Evolutionary conservation across 345 rosid genomes (phyloP).

Genomic region (Bruguiera sexangula): DNA sequence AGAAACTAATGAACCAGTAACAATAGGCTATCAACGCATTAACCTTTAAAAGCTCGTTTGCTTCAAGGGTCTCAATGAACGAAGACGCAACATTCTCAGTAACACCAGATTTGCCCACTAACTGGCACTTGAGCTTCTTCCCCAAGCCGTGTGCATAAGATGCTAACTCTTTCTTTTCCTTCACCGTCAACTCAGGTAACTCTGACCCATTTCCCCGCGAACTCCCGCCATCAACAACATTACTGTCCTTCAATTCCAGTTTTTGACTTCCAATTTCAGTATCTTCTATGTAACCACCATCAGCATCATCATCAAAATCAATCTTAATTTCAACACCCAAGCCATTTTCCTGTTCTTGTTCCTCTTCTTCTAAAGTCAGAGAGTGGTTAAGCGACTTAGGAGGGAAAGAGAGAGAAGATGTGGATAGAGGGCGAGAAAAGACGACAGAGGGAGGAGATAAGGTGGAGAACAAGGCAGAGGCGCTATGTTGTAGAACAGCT

Average conservation of each 20-base stretch:
- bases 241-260: not conserved
- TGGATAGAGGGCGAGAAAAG: not conserved
- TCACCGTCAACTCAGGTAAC: conserved; percentile 45
- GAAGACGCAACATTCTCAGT: conserved; percentile 60
- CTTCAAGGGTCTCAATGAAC: conserved; percentile 70
- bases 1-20: not conserved
- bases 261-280: not conserved
- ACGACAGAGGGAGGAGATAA: not conserved
- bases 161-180: conserved; percentile 86
- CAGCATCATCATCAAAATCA: conserved; percentile 1
- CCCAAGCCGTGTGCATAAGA: conserved; percentile 75
- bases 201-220: conserved; percentile 2
- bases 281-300: conserved; percentile 4
- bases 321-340: not conserved
- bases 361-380: not conserved
- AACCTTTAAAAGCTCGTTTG: conserved; percentile 84
- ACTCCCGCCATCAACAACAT: not conserved
- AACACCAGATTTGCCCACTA: conserved; percentile 82
- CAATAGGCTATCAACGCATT: not conserved
- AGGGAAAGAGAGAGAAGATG: not conserved
- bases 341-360: not conserved
- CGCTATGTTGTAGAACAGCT: not conserved
- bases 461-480: not conserved
- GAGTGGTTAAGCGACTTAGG: not conserved
- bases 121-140: conserved; percentile 67